Evolutionary conservation across 2,329 filamentous ascomycete genomes (phyloP).

Genomic region (Pestalotiopsis sp.): DNA sequence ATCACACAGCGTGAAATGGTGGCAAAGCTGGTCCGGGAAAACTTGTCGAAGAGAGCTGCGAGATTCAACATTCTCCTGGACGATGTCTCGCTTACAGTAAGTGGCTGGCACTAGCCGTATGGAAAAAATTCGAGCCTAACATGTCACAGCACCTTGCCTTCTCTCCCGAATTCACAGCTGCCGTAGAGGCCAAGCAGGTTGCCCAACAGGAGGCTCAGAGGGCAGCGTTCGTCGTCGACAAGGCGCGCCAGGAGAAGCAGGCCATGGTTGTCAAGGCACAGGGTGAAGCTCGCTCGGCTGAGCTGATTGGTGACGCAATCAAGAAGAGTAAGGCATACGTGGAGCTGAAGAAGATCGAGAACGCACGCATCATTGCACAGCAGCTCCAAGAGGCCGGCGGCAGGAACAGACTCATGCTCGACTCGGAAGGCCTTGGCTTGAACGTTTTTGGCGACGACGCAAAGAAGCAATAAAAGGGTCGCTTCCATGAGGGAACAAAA

Average conservation of each 20-base stretch:
- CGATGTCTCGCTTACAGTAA: conserved; percentile 93
- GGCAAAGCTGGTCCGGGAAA: conserved; percentile 86
- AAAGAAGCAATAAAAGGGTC: conserved; percentile 40
- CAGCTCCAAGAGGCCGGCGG: conserved; percentile 84
- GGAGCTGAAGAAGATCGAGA: conserved; percentile 97
- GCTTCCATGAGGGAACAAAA: conserved; percentile 19
- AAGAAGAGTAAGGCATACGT: conserved; percentile 99
- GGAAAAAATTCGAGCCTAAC: conserved; percentile 24
- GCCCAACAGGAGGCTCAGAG: conserved; percentile 93
- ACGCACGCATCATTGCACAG: conserved; percentile 84
- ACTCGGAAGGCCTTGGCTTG: conserved; percentile 86
- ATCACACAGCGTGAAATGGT: conserved; percentile 99
- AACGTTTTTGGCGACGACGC: conserved; percentile 68
- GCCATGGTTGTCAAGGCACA: conserved; percentile 97
- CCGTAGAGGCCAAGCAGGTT: conserved; percentile 74
- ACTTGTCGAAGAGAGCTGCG: conserved; percentile 85
- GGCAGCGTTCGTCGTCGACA: conserved; percentile 97
- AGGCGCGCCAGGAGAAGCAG: conserved; percentile 98
- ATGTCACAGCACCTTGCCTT: conserved; percentile 65
- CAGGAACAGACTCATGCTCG: conserved; percentile 92
- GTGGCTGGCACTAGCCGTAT: conserved; percentile 24
- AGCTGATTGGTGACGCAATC: conserved; percentile 98
- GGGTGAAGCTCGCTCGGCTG: conserved; percentile 97
- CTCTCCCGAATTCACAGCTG: conserved; percentile 74
- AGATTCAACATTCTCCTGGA: conserved; percentile 97